Conservation (phyloP, 495 filamentous ascomycete species). For the Neohortaea acidophila region DNA sequence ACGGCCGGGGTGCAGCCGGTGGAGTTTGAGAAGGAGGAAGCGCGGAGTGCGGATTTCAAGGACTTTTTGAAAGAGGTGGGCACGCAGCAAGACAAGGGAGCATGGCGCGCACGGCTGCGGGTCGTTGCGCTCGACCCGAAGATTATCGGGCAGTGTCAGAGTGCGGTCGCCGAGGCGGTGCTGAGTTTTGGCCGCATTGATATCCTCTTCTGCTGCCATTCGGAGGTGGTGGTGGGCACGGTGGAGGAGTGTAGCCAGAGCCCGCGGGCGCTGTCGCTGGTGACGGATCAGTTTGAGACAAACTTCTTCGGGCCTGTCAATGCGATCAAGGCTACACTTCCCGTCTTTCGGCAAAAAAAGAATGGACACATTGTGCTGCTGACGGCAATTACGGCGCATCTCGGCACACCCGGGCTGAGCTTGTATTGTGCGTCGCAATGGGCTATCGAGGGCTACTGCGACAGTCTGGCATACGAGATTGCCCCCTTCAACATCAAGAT, state of each 20-base stretch:
- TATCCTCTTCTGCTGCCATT: conserved; percentile 74
- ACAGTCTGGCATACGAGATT: conserved; percentile 90
- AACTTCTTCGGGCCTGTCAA: conserved; percentile 93
- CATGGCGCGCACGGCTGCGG: conserved; percentile 26
- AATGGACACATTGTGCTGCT: conserved; percentile 82
- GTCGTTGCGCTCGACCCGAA: conserved; percentile 28
- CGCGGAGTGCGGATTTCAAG: conserved; percentile 33
- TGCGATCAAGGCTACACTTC: conserved; percentile 79
- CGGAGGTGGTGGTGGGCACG: conserved; percentile 74
- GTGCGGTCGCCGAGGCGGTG: conserved; percentile 73
- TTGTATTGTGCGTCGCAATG: conserved; percentile 86
- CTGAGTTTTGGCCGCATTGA: conserved; percentile 74
- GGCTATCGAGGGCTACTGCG: conserved; percentile 96
- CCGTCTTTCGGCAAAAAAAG: conserved; percentile 59
- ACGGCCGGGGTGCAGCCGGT: conserved; percentile 56
- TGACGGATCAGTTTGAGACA: conserved; percentile 81
- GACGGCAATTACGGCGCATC: conserved; percentile 77
- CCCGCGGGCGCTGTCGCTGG: conserved; percentile 56
- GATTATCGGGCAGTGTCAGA: conserved; percentile 43
- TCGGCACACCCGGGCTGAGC: conserved; percentile 80
- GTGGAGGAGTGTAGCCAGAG: conserved; percentile 76
- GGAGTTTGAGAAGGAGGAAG: conserved; percentile 38
- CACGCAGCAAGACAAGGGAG: conserved; percentile 29
- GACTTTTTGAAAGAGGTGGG: conserved; percentile 41
- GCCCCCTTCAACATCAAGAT: conserved; percentile 95